Base-by-base conservation (phyloP, 192 early-diverging fungal species). In the Entophlyctis luteolus region DNA sequence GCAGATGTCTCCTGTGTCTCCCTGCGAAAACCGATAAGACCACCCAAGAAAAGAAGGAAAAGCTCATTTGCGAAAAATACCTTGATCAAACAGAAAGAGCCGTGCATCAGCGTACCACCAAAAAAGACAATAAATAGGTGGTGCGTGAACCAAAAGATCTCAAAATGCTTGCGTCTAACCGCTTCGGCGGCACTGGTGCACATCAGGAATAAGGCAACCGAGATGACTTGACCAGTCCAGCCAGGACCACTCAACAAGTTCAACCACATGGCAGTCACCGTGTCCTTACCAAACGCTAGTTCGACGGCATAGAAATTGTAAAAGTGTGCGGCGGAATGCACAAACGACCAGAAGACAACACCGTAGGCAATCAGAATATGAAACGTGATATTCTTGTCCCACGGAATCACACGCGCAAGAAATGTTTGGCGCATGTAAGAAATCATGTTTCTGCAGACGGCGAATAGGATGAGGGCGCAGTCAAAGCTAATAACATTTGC, bases 101-200 rank as follows among this genome's bases (percentile, higher is more conserved):
- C 91, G 75, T 92, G 91, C 70, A 88, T 84, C 48, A 90, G 85
- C 22, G 86, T 79, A 25, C 82, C 86, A 35, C 87, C 86, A 75
- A 93, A 92, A 76, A 90, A 92, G 52, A 92, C 77, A 55, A 92
- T 81, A 73, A 92, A 92, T 27, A 93, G 78, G 65, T 93, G 90
- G 67, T 93, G 90, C 37, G 89, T 85, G 72, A 90, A 91, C 90
- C 90, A 93, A 70, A 93, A 93, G 45, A 84, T 71, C 70, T 93
- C 89, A 58, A 87, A 87, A 46, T 85, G 58, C 72, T 87, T 87
- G n/a, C 86, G 38, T 0, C 86, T 68, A 0, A 86, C 79, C 60
- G 75, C 81, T 49, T 83, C 78, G 25, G 82, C 66, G 0, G 88
- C 88, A 1, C 89, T 87, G 0, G 90, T 79, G 42, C 86, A 84